Percentiles rank a stretch among this genome's conserved stretches.
phyloP scores from a whole-genome alignment of 2,329 filamentous ascomycete genomes.

The Diplodia corticola region DNA sequence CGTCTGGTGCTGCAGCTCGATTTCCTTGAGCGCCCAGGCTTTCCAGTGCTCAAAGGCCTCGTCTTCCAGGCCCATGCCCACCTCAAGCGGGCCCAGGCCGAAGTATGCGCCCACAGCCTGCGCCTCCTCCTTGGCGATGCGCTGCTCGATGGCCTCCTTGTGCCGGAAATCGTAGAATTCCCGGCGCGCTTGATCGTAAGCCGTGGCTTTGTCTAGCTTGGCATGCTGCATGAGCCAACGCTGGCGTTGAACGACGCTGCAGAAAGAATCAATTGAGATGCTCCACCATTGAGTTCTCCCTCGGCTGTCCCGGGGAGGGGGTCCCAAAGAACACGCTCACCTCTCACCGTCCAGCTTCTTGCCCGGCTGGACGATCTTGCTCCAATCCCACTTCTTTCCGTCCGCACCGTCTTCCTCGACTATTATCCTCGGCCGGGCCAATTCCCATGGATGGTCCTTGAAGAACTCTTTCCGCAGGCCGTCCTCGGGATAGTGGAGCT shows the following conservation, averaged over 20 bases:
- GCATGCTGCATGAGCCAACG: conserved; percentile 69
- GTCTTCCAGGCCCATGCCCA: conserved; percentile 82
- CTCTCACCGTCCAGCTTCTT: conserved; percentile 81
- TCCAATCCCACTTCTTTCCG: conserved; percentile 75
- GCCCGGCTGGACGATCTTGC: conserved; percentile 70
- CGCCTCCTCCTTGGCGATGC: conserved; percentile 86
- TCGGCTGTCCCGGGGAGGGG: too few relatives aligned
- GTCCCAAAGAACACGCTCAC: conserved; percentile 50
- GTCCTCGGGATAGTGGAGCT: conserved; percentile 82
- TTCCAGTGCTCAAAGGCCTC: conserved; percentile 81
- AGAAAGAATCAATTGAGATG: not conserved
- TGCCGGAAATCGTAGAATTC: conserved; percentile 90
- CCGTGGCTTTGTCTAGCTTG: conserved; percentile 61
- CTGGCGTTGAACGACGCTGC: conserved; percentile 88
- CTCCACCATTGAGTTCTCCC: not conserved
- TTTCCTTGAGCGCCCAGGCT: conserved; percentile 65
- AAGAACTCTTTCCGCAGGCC: conserved; percentile 78
- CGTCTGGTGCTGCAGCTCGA: conserved; percentile 50
- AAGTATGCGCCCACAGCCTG: conserved; percentile 84
- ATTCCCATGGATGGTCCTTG: conserved; percentile 94
- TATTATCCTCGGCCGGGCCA: conserved; percentile 82
- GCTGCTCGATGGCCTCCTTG: conserved; percentile 75
- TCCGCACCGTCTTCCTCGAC: conserved; percentile 87
- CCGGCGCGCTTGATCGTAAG: conserved; percentile 83
- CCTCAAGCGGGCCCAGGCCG: conserved; percentile 70